Evolutionary conservation across 2,329 filamentous ascomycete species (phyloP).

Genomic region (Arachnomyces sp.): DNA sequence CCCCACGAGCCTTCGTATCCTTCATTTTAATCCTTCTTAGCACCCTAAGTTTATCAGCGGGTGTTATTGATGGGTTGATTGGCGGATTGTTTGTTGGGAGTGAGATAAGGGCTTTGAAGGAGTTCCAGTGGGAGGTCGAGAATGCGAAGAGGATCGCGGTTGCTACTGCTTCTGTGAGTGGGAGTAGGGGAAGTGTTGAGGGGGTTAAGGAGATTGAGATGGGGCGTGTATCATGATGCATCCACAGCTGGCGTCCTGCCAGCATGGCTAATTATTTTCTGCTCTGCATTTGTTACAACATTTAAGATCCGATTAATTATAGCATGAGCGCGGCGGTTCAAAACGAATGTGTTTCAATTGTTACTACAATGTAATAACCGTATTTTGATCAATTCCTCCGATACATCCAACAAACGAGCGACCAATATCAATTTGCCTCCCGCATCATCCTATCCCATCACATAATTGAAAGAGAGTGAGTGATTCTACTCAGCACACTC

Average conservation of each 20-base stretch:
- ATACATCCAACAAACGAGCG: too few relatives aligned
- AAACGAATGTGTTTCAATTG: too few relatives aligned
- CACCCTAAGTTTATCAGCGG: slow-evolving; percentile 66
- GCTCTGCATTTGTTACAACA: too few relatives aligned
- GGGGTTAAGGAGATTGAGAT: too few relatives aligned
- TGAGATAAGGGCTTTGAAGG: slow-evolving; percentile 72
- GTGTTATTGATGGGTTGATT: slow-evolving; percentile 76
- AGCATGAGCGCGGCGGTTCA: too few relatives aligned
- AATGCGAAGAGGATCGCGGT: slow-evolving; percentile 46
- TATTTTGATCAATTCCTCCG: too few relatives aligned
- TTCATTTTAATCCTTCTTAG: slow-evolving; percentile 75
- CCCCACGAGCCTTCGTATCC: slow-evolving; percentile 62
- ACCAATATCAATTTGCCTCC: too few relatives aligned
- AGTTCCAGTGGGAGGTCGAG: slow-evolving; percentile 88
- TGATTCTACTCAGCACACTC: slow-evolving; percentile 55
- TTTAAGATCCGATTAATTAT: too few relatives aligned
- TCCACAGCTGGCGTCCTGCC: too few relatives aligned
- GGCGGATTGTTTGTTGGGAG: slow-evolving; percentile 77
- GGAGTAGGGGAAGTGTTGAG: not conserved
- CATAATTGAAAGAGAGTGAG: slow-evolving; percentile 53
- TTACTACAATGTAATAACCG: too few relatives aligned
- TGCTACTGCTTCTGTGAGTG: not conserved
- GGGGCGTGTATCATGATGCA: too few relatives aligned
- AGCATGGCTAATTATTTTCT: too few relatives aligned
- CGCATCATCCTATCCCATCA: not conserved